These are phyloP conservation scores for Entomortierella beljakovae DNA, from an alignment of 192 early-diverging fungal genomes.

Conservation along the genomic window DNA sequence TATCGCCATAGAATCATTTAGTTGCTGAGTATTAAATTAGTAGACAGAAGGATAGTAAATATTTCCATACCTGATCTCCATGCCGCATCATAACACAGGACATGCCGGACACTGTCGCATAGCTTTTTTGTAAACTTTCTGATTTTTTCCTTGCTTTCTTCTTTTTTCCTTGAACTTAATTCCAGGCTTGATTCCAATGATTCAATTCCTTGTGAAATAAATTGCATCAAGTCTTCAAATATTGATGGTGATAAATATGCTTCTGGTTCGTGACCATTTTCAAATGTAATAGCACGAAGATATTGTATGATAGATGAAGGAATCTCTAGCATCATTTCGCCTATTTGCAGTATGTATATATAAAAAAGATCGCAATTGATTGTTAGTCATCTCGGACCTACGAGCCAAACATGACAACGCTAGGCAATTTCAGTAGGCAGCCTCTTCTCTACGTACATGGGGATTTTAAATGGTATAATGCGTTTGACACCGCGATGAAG, in stretches of 20 bases:
- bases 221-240: slow-evolving; percentile 40
- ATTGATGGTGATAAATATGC: slow-evolving; percentile 22
- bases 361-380: too few relatives aligned
- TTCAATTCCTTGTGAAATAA: not conserved
- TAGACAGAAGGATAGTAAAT: not conserved
- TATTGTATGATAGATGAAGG: slow-evolving; percentile 14
- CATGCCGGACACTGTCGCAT: slow-evolving; percentile 21
- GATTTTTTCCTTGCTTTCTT: not conserved
- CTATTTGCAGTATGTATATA: too few relatives aligned
- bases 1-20: too few relatives aligned
- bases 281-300: slow-evolving; percentile 25
- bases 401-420: too few relatives aligned
- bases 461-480: slow-evolving; percentile 19
- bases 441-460: slow-evolving; percentile 39
- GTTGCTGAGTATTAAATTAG: not conserved
- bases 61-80: slow-evolving; percentile 51
- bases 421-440: too few relatives aligned
- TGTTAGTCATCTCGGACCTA: too few relatives aligned
- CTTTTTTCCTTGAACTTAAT: not conserved
- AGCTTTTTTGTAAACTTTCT: slow-evolving; percentile 15
- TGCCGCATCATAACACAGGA: slow-evolving; percentile 40
- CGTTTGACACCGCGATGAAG: slow-evolving; percentile 21
- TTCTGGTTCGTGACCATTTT: slow-evolving; percentile 26
- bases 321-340: slow-evolving; percentile 27
- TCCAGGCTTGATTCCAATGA: not conserved